Evolutionary conservation across 495 filamentous ascomycete species (phyloP), one percentile per base, ranked within the genome.

Genomic region (Aspergillus sclerotioniger): DNA sequence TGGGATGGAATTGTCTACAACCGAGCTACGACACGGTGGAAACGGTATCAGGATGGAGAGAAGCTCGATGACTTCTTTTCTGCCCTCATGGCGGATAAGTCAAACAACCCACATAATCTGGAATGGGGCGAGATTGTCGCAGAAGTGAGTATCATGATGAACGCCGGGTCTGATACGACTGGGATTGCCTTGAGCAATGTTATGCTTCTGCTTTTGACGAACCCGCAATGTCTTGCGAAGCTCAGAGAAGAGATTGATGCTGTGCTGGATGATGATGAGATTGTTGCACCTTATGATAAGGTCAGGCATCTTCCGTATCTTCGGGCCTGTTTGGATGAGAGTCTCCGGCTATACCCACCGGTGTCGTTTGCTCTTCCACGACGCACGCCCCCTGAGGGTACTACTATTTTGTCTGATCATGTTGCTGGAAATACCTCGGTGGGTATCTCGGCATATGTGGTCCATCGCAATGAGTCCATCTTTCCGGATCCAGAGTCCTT

Each of bases 161-260:
- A 82, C 39, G 82, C 80, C 9, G 82, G 82, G 0, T 72, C 72
- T 3, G 80, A 78, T 53, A 82, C 81, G 0, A 82, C 82, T 0
- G 79, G 77, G 0, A 75, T 78, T n/a, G 73, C 76, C 0, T 55
- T 84, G 47, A 66, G 62, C 10, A 78, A 76, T 21, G 66, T 67
- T 13, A 53, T 88, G 58, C 85, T 78, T 63, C 68, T 75, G 33
- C 71, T 88, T 0, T 57, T 86, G 32, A 80, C 76, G 41, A 71
- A 83, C 56, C 82, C 80, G 0, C 60, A 73, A 3, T 65, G 64
- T 0, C 68, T 84, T 54, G 57, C 62, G 6, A 82, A 77, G 63
- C 76, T 87, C 0, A 78, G 79, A 5, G 47, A 77, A 35, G 86
- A 89, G 61, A 67, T 89, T 2, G 84, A 76, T 31, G 59, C 62